These are phyloP conservation scores for Raffaelea ambrosiae DNA, from an alignment of 2,329 filamentous ascomycete genomes.

Conservation along the genomic window DNA sequence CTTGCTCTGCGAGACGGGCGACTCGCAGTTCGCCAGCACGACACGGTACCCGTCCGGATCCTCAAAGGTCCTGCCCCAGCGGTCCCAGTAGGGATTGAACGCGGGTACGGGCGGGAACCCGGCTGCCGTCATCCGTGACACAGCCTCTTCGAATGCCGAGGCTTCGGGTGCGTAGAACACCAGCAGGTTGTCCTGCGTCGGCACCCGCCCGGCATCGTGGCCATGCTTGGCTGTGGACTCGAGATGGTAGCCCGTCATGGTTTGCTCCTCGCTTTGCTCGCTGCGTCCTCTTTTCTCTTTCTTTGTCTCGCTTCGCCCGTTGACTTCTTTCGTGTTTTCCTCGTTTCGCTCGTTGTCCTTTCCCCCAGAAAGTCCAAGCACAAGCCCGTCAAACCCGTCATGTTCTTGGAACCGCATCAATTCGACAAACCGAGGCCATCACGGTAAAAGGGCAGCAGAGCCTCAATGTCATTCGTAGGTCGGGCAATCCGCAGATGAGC, in stretches of 20 bases:
- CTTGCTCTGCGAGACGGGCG: constrained; percentile 6
- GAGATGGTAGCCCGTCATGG: constrained; percentile 25
- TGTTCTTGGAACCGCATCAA: constrained; percentile 26
- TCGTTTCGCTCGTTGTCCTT: constrained; percentile 16
- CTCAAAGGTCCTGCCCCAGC: constrained; percentile 32
- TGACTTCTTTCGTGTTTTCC: constrained; percentile 2
- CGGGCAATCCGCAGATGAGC: constrained; percentile 31
- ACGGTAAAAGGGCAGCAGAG: constrained; percentile 31
- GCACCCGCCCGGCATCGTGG: constrained; percentile 25
- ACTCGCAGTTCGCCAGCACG: constrained; percentile 26
- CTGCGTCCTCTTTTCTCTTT: too few species aligned
- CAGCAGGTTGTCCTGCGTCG: constrained; percentile 33
- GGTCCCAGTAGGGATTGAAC: constrained; percentile 36
- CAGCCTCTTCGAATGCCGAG: constrained; percentile 19
- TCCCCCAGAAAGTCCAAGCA: constrained; percentile 22
- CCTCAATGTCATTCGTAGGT: constrained; percentile 27
- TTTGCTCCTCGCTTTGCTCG: constrained; percentile 4
- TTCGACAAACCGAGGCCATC: constrained; percentile 28
- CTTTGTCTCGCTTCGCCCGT: constrained; percentile 17
- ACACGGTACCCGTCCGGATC: constrained; percentile 36
- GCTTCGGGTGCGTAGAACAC: constrained; percentile 31
- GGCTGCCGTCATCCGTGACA: constrained; percentile 23
- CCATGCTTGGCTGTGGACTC: constrained; percentile 29
- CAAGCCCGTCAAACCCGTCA: constrained; percentile 30
- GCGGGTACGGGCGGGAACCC: constrained; percentile 27